Evolutionary conservation across 1,139 yeast species (phyloP).

Genomic region (Trichomonascaceae sp.): DNA sequence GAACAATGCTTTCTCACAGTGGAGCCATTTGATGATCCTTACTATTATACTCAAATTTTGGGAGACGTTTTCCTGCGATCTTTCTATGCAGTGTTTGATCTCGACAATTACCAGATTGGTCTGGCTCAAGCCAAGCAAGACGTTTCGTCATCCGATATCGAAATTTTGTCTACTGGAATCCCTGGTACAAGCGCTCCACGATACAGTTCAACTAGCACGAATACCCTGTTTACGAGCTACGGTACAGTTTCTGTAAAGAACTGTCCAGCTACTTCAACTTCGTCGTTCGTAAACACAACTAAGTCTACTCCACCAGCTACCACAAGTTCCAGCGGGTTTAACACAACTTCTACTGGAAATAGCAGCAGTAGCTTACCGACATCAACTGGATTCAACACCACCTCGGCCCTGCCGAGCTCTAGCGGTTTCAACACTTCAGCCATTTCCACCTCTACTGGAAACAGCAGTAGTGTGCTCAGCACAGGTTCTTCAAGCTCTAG

Average conservation of each 20-base stretch:
- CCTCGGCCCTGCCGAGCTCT: not conserved
- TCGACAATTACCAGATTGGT: conserved; percentile 22
- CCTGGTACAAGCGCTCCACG: not conserved
- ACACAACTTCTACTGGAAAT: not conserved
- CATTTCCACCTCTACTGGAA: not conserved
- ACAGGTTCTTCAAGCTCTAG: not conserved
- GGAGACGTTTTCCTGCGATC: conserved; percentile 28
- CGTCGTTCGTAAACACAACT: not conserved
- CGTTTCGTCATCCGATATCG: not conserved
- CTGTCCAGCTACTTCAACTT: not conserved
- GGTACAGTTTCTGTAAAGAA: not conserved
- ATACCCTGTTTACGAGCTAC: not conserved
- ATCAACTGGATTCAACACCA: too few relatives aligned
- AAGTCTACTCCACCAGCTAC: not conserved
- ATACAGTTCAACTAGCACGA: not conserved
- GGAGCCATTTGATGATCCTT: not conserved
- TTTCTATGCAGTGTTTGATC: conserved; percentile 26
- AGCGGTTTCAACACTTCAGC: not conserved
- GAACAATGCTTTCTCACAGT: not conserved
- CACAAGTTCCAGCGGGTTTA: not conserved
- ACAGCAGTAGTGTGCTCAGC: too few relatives aligned
- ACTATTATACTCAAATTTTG: conserved; percentile 14
- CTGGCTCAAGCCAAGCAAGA: conserved; percentile 20
- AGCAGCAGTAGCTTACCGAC: too few relatives aligned
- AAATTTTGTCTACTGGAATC: not conserved